Evolutionary conservation across 2,329 filamentous ascomycete genomes (phyloP), one percentile per base, ranked within the genome.

Genomic region (Thielaviopsis ethacetica): DNA sequence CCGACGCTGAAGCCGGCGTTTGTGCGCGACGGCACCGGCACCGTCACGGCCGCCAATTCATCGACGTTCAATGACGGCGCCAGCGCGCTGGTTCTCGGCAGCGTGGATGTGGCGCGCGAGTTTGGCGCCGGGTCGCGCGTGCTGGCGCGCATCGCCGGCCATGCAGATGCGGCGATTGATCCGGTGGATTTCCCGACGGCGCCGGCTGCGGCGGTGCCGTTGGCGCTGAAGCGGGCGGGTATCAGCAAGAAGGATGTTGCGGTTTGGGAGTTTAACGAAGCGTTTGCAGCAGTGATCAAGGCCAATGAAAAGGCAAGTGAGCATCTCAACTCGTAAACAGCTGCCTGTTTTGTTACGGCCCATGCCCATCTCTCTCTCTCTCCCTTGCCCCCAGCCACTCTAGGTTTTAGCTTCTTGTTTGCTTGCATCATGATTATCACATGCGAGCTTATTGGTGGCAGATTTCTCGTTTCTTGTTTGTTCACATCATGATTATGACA

Each of bases 261-360:
- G 5, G 75, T 96, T 22, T 97, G 93, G 91, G 93, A 97, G 71
- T 95, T 98, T 72, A 98, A 98, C 71, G 93, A 98, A 74, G 93
- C 93, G 0, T 98, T 98, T 69, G 91, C 93, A 27, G 88, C 88
- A 4, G 91, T 96, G 30, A 93, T 96, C 71, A 90, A 93, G 69
- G 91, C 91, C 50, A 96, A 97, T 68, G 85, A 88, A 67, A 91
- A 95, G 81, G 84, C 85, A 67, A 62, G 64, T 59, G 44, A 51
- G 19, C 12, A 19, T 21, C 15, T 34, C 55, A 38, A 2, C 50
- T 53, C n/a, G 5, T 10, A 12, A 50, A 6, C 6, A 24, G 6
- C n/a, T 19, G 21, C 41, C 30, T 62, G 24, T 58, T 27, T 26
- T 62, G 24, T 58, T 27, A 54, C 53, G 21, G 7, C 19, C 6